These are phyloP conservation scores for Penicillium sp. DNA, from an alignment of 2,329 filamentous ascomycete genomes.

Conservation along the genomic window DNA sequence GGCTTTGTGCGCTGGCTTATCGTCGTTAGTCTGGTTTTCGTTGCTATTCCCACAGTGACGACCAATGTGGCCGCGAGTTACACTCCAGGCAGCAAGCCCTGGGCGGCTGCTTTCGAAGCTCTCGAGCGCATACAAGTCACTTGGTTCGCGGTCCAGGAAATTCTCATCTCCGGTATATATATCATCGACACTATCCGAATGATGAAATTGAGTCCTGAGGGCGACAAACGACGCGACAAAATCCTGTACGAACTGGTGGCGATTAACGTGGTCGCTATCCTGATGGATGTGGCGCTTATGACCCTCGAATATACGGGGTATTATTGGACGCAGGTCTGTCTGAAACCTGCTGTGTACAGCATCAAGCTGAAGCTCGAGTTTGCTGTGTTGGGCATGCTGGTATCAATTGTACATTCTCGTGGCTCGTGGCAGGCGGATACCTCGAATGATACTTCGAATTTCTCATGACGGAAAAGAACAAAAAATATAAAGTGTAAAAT, in stretches of 20 bases:
- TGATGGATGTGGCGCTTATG: constrained; percentile 47
- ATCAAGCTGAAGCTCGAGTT: constrained; percentile 57
- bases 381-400: constrained; percentile 53
- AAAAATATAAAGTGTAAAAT: not conserved
- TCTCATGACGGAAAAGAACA: constrained; percentile 1
- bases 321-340: constrained; percentile 38
- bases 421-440: constrained; percentile 8
- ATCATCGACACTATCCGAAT: constrained; percentile 52
- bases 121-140: constrained; percentile 14
- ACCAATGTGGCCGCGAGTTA: constrained; percentile 12
- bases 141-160: constrained; percentile 17
- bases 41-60: constrained; percentile 11
- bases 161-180: constrained; percentile 41
- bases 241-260: constrained; percentile 45
- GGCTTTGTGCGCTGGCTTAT: constrained; percentile 57
- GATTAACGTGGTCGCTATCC: constrained; percentile 48
- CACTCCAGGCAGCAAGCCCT: constrained; percentile 26
- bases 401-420: constrained; percentile 21
- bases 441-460: constrained; percentile 6
- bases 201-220: constrained; percentile 24
- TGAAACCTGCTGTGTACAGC: constrained; percentile 38
- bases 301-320: constrained; percentile 40
- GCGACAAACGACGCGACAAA: constrained; percentile 25
- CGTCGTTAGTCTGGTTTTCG: constrained; percentile 37
- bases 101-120: constrained; percentile 1